Percentiles rank a stretch among this genome's conserved stretches.
Evolutionary conservation across 2,329 filamentous ascomycete species (phyloP).

Genomic region (Allantophomopsis lycopodina): DNA sequence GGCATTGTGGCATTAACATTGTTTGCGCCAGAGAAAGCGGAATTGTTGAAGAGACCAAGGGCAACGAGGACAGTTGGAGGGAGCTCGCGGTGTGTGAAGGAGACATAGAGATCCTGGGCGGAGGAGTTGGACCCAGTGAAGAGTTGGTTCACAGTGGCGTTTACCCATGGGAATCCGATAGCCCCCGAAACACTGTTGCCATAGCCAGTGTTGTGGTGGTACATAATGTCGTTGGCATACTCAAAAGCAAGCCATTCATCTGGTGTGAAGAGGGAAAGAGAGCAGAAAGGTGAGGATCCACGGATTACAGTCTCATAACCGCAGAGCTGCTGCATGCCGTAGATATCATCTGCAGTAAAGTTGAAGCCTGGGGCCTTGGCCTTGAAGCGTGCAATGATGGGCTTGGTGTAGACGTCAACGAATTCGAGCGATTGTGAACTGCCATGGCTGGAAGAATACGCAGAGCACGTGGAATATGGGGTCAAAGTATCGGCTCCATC

Average conservation of each 20-base stretch:
- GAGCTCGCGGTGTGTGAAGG: conserved; percentile 39
- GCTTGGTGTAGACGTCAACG: conserved; percentile 30
- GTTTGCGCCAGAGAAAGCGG: conserved; percentile 27
- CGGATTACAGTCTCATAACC: conserved; percentile 35
- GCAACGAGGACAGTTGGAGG: conserved; percentile 38
- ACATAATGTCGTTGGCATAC: conserved; percentile 33
- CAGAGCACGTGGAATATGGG: conserved; percentile 36
- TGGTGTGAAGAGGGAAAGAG: conserved; percentile 25
- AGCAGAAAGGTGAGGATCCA: conserved; percentile 31
- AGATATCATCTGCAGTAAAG: conserved; percentile 34
- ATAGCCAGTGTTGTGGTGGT: conserved; percentile 37
- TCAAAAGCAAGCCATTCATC: conserved; percentile 34
- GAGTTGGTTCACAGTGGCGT: conserved; percentile 29
- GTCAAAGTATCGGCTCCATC: conserved; percentile 37
- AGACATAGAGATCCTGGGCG: conserved; percentile 34
- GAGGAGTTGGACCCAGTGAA: conserved; percentile 19
- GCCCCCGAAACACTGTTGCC: conserved; percentile 28
- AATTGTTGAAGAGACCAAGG: conserved; percentile 40
- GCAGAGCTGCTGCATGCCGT: conserved; percentile 34
- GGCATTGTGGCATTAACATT: conserved; percentile 36
- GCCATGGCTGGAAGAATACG: conserved; percentile 33
- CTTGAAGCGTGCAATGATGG: conserved; percentile 32
- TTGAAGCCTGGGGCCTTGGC: conserved; percentile 32
- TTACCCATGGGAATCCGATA: conserved; percentile 37
- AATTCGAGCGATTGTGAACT: conserved; percentile 27